phyloP scores from a whole-genome alignment of 2,329 filamentous ascomycete genomes.

The Calonectria pseudoturangicola region DNA sequence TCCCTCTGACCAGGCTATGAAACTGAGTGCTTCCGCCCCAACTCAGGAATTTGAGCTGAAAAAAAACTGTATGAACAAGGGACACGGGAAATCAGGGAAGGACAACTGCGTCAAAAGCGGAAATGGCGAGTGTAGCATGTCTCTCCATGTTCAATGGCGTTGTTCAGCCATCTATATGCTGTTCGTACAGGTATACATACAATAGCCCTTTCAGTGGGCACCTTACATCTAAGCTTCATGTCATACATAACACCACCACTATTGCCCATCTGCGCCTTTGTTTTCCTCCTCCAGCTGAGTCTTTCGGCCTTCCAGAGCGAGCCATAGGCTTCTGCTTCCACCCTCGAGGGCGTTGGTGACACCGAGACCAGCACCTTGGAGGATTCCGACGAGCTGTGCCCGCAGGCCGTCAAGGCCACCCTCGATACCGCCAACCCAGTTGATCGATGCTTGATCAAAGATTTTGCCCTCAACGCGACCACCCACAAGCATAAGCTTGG shows the following conservation, averaged over 20 bases:
- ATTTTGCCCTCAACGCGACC: conserved; percentile 90
- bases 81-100: background rate
- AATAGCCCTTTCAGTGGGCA: conserved; percentile 39
- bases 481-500: conserved; percentile 91
- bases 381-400: conserved; percentile 85
- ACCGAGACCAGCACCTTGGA: conserved; percentile 87
- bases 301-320: conserved; percentile 89
- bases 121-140: background rate
- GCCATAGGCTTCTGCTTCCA: conserved; percentile 86
- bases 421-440: conserved; percentile 82
- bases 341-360: conserved; percentile 88
- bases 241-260: conserved; percentile 12
- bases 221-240: conserved; percentile 27
- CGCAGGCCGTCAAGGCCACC: conserved; percentile 88
- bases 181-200: conserved; percentile 55
- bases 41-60: background rate
- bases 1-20: background rate
- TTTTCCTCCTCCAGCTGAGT: conserved; percentile 82
- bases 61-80: no score
- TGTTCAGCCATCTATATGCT: conserved; percentile 40
- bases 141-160: conserved; percentile 18
- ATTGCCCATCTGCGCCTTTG: conserved; percentile 46
- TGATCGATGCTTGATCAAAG: conserved; percentile 83
- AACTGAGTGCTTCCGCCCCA: background rate
- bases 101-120: background rate